These are phyloP conservation scores for Vaucheria bursata DNA, from an alignment of 352 stramenopile genomes.

Conservation along the genomic window DNA sequence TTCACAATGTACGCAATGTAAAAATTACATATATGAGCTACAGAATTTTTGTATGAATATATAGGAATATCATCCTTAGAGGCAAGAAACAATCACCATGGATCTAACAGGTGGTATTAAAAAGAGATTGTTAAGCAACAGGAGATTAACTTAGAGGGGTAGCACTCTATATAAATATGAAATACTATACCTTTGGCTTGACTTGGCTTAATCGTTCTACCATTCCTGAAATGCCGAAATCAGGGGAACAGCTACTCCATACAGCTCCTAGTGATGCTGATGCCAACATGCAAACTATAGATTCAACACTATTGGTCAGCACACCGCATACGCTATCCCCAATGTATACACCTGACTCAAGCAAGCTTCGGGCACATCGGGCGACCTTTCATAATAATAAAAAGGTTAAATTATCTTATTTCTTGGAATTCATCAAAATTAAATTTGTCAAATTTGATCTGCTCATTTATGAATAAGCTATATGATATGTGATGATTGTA, in stretches of 20 bases:
- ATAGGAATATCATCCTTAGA: not conserved
- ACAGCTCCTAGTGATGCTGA: slow-evolving; percentile 32
- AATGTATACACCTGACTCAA: slow-evolving; percentile 12
- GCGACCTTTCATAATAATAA: not conserved
- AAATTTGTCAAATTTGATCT: not conserved
- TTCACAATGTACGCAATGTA: not conserved
- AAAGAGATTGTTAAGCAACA: not conserved
- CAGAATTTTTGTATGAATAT: not conserved
- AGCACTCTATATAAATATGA: no score
- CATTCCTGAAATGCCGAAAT: slow-evolving; percentile 69
- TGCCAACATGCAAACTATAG: slow-evolving; percentile 39
- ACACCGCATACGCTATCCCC: slow-evolving; percentile 42
- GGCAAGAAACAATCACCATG: not conserved
- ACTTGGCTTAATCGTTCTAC: slow-evolving; percentile 70
- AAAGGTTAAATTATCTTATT: no score
- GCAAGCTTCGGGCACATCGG: slow-evolving; percentile 15
- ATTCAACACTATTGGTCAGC: slow-evolving; percentile 33
- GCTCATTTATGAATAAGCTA: not conserved
- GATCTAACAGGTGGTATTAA: not conserved
- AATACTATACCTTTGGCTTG: slow-evolving; percentile 57
- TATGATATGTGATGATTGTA: not conserved
- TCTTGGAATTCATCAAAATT: no score
- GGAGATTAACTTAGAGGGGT: no score
- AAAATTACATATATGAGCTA: not conserved
- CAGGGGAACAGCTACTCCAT: slow-evolving; percentile 62